Evolutionary conservation across 345 rosid species (phyloP).

Genomic region (Iberis pinnata): DNA sequence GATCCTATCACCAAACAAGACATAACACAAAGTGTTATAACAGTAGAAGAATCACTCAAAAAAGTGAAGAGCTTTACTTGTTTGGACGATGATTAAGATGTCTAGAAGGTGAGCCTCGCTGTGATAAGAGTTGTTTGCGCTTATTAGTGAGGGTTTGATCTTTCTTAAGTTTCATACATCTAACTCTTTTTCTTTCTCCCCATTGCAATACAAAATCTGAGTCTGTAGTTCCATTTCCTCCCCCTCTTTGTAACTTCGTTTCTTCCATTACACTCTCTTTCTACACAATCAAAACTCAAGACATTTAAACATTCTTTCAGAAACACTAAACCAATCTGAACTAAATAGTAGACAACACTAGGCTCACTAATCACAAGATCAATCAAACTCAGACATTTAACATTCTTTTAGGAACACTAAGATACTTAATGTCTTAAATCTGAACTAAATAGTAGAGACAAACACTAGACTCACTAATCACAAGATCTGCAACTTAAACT

Average conservation of each 20-base stretch:
- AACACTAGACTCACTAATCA: no score
- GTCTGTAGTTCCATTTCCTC: conserved; percentile 41
- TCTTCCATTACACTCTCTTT: conserved; percentile 46
- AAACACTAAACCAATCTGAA: no score
- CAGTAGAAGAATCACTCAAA: no score
- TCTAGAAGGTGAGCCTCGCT: conserved; percentile 45
- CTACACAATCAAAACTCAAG: no score
- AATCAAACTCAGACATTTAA: no score
- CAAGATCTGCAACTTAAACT: no score
- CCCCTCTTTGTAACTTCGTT: conserved; percentile 44
- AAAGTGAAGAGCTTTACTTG: conserved; percentile 38
- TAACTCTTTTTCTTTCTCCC: conserved; percentile 82
- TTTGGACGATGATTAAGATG: conserved; percentile 36
- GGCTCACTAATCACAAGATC: no score
- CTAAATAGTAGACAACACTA: no score
- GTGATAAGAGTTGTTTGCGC: conserved; percentile 44
- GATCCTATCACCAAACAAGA: conserved; percentile 42
- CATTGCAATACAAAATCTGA: conserved; percentile 83
- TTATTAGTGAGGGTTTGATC: conserved; percentile 39
- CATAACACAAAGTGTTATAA: conserved; percentile 2
- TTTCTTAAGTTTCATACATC: conserved; percentile 73
- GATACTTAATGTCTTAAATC: no score
- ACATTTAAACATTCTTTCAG: no score
- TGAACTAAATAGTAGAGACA: no score
- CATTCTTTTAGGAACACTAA: no score